Conservation (phyloP, 2,329 filamentous ascomycete genomes). For the Fusarium virguliforme region DNA sequence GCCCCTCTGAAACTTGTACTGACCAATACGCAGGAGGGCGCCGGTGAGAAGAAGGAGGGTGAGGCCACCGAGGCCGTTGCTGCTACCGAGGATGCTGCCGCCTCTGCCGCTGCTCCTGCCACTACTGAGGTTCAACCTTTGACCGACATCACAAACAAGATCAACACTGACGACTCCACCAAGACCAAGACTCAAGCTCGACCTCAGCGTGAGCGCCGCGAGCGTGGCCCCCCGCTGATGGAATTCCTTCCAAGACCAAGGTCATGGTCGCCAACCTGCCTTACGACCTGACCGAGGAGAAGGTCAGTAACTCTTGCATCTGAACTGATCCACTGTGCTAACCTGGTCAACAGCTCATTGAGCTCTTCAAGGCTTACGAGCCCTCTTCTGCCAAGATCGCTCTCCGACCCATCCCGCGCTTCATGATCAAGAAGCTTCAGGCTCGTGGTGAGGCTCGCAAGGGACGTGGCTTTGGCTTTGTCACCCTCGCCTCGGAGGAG, state of each 20-base stretch:
- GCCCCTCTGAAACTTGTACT: conserved; percentile 15
- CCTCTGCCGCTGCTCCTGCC: conserved; percentile 62
- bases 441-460: conserved; percentile 98
- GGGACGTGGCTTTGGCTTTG: conserved; percentile 98
- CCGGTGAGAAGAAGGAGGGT: conserved; percentile 66
- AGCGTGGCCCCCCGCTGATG: conserved; percentile 98
- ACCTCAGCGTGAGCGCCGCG: conserved; percentile 73
- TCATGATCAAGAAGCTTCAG: conserved; percentile 99
- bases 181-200: conserved; percentile 72
- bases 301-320: conserved; percentile 71
- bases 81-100: conserved; percentile 64
- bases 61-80: conserved; percentile 58
- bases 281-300: conserved; percentile 97
- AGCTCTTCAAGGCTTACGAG: conserved; percentile 94
- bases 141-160: conserved; percentile 74
- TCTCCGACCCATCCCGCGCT: conserved; percentile 96
- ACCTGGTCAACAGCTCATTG: conserved; percentile 81
- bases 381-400: conserved; percentile 98
- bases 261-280: conserved; percentile 99
- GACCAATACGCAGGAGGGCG: conserved; percentile 51
- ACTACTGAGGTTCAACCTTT: conserved; percentile 71
- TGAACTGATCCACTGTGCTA: conserved; percentile 30
- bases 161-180: conserved; percentile 71
- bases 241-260: conserved; percentile 99
- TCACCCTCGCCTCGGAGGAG: conserved; percentile 95